Conservation (phyloP, 176 grass and related monocot species). For the Saccharum officinarum region DNA sequence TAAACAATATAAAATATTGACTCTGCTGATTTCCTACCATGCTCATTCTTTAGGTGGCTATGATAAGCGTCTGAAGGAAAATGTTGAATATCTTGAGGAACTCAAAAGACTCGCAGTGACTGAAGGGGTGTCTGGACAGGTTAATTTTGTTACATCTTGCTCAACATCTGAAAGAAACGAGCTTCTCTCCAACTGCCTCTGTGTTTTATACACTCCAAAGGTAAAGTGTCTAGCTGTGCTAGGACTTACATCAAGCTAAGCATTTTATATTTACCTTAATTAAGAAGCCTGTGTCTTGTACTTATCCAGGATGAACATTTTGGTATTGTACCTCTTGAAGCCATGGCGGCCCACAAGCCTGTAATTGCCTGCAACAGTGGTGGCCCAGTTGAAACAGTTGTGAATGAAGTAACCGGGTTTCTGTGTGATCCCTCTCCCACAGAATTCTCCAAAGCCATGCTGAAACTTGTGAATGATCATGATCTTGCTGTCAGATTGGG, state of each 20-base stretch:
- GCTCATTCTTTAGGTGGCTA: conserved; percentile 65
- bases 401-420: conserved; percentile 74
- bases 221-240: conserved; percentile 36
- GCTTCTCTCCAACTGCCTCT: conserved; percentile 85
- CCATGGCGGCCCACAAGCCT: conserved; percentile 90
- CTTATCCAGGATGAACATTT: conserved; percentile 87
- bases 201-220: conserved; percentile 90
- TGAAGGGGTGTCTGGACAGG: conserved; percentile 63
- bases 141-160: conserved; percentile 86
- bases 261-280: neutral
- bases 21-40: conserved; percentile 23
- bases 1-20: neutral
- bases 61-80: conserved; percentile 93
- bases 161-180: conserved; percentile 90
- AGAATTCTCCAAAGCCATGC: conserved; percentile 78
- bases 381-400: conserved; percentile 83
- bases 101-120: conserved; percentile 61
- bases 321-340: conserved; percentile 95
- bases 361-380: conserved; percentile 96
- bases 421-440: conserved; percentile 66
- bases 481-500: conserved; percentile 70
- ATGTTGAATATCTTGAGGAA: conserved; percentile 87
- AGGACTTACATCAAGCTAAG: neutral
- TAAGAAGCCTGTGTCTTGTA: neutral
- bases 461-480: conserved; percentile 60